phyloP scores from a whole-genome alignment of 2,329 filamentous ascomycete genomes.

The Pseudogymnoascus sp. region DNA sequence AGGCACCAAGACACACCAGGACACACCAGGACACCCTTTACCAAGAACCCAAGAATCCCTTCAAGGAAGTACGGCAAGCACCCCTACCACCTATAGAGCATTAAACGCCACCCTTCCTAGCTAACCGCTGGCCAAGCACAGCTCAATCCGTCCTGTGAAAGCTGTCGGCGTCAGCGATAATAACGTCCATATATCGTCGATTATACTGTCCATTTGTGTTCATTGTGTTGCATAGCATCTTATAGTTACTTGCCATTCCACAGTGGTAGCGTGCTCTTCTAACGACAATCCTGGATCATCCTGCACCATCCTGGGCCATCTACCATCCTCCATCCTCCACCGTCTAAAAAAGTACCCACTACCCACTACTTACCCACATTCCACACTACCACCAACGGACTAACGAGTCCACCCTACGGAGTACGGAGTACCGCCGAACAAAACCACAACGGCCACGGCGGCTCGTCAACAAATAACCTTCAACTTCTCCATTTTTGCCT shows the following conservation, averaged over 20 bases:
- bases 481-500: neutral
- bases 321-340: too few species aligned
- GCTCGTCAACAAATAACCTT: neutral
- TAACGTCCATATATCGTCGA: too few species aligned
- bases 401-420: neutral
- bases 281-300: neutral
- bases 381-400: neutral
- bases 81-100: neutral
- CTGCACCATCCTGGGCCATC: neutral
- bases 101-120: neutral
- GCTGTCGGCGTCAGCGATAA: neutral
- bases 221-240: too few species aligned
- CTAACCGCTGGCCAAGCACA: neutral
- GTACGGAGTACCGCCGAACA: neutral
- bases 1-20: neutral
- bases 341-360: neutral
- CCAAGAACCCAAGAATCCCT: neutral
- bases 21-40: neutral
- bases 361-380: neutral
- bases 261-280: neutral
- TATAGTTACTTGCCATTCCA: too few species aligned
- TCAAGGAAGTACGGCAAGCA: too few species aligned
- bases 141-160: neutral
- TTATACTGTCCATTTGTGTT: too few species aligned
- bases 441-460: neutral